Evolutionary conservation across 148 eudicot genomes (phyloP).

Genomic region (Drosera capensis): DNA sequence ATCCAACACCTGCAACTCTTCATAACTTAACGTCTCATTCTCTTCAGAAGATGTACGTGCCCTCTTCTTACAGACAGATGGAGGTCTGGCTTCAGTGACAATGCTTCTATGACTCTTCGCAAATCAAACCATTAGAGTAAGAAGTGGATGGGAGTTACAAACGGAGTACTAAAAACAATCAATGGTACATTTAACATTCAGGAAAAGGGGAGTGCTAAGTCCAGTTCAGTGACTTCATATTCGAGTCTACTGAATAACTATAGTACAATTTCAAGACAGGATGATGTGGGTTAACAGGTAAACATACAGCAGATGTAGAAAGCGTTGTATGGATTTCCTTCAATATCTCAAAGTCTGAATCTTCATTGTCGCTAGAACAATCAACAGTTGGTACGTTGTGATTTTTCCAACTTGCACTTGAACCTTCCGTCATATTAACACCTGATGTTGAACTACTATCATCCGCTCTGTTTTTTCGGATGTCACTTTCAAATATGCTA

Average conservation of each 20-base stretch:
- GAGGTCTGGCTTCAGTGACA: slow-evolving; percentile 28
- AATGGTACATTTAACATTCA: too few relatives aligned
- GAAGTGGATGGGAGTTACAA: neutral
- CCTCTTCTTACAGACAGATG: slow-evolving; percentile 30
- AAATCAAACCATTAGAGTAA: slow-evolving; percentile 8
- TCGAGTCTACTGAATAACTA: too few relatives aligned
- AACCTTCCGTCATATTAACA: slow-evolving; percentile 31
- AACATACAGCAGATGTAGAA: too few relatives aligned
- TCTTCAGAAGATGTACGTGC: slow-evolving; percentile 12
- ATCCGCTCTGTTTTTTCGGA: slow-evolving; percentile 13
- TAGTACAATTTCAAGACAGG: too few relatives aligned
- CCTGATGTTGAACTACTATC: slow-evolving; percentile 13
- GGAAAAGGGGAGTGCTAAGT: too few relatives aligned
- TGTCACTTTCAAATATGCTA: slow-evolving; percentile 40
- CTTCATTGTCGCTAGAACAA: slow-evolving; percentile 68
- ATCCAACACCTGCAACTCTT: slow-evolving; percentile 68
- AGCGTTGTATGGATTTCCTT: slow-evolving; percentile 7
- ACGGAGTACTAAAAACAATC: too few relatives aligned
- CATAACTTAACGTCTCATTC: slow-evolving; percentile 37
- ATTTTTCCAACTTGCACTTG: slow-evolving; percentile 22
- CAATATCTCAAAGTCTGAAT: slow-evolving; percentile 11
- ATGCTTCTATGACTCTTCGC: slow-evolving; percentile 42
- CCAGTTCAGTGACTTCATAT: too few relatives aligned
- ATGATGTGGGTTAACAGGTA: too few relatives aligned
- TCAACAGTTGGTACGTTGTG: slow-evolving; percentile 34